phyloP scores from a whole-genome alignment of 1,284 basidiomycete genomes.

The Ceratorhiza oryzae-sativae region DNA sequence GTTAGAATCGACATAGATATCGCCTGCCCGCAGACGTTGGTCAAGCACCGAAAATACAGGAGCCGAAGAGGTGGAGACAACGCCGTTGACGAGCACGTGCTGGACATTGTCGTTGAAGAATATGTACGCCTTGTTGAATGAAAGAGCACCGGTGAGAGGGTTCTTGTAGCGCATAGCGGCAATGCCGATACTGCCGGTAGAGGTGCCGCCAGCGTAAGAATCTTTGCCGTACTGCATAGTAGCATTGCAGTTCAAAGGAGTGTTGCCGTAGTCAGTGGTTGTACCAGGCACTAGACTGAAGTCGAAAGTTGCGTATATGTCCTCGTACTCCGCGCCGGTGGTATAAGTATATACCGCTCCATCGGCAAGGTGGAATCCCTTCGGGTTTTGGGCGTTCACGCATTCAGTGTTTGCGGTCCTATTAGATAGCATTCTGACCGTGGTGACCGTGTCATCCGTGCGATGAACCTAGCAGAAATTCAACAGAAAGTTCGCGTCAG shows the following conservation, averaged over 20 bases:
- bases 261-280: conserved; percentile 65
- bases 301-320: conserved; percentile 72
- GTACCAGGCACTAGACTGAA: conserved; percentile 76
- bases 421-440: conserved; percentile 69
- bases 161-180: conserved; percentile 63
- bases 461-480: conserved; percentile 59
- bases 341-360: conserved; percentile 69
- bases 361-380: conserved; percentile 72
- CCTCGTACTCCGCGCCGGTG: conserved; percentile 70
- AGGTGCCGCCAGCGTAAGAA: conserved; percentile 68
- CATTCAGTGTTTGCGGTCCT: conserved; percentile 71
- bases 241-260: conserved; percentile 57
- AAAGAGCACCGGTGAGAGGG: conserved; percentile 61
- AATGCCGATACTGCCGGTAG: conserved; percentile 61
- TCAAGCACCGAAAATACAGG: conserved; percentile 70
- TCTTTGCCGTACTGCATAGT: conserved; percentile 57
- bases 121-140: conserved; percentile 75
- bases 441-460: conserved; percentile 63
- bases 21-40: conserved; percentile 59
- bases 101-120: conserved; percentile 69
- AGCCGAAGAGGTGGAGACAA: conserved; percentile 56
- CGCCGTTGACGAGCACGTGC: conserved; percentile 63
- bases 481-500: background rate
- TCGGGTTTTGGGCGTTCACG: conserved; percentile 65
- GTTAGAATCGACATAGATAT: conserved; percentile 56